Percentiles rank a stretch among this genome's conserved stretches.
Conservation (phyloP, 2,329 filamentous ascomycete species). For the Aspergillus novoparasiticus region DNA sequence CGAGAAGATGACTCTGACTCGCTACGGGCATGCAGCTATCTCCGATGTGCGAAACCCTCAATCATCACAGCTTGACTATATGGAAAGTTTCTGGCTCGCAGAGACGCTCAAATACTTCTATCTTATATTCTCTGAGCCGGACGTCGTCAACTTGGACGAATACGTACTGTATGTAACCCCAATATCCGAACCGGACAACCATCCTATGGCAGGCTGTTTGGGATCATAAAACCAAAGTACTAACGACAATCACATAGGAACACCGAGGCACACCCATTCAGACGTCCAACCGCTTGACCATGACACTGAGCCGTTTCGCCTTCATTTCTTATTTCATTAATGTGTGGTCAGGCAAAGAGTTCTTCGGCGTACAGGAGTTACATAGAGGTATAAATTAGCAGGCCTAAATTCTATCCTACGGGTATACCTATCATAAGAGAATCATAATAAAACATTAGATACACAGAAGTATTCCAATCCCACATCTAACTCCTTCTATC, state of each 20-base stretch:
- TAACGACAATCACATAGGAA: conserved; percentile 29
- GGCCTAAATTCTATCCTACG: not conserved
- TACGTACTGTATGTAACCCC: conserved; percentile 43
- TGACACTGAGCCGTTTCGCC: not conserved
- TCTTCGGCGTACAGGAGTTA: conserved; percentile 16
- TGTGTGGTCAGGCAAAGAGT: not conserved
- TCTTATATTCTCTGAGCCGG: conserved; percentile 46
- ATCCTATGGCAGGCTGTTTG: not conserved
- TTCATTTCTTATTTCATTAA: not conserved
- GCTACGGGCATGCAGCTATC: conserved; percentile 48
- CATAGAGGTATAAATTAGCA: not conserved
- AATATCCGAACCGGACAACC: not conserved
- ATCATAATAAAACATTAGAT: not conserved
- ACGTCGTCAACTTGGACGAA: conserved; percentile 44
- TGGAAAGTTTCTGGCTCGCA: conserved; percentile 51
- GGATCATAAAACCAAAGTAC: not conserved
- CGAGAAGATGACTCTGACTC: conserved; percentile 46
- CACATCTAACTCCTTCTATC: conserved; percentile 12
- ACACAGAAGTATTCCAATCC: not conserved
- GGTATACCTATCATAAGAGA: not conserved
- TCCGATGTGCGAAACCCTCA: conserved; percentile 40
- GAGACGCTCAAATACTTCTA: conserved; percentile 51
- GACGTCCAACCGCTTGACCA: conserved; percentile 21
- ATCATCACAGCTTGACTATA: conserved; percentile 38
- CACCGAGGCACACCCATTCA: conserved; percentile 46